phyloP scores from a whole-genome alignment of 208 protist genomes.

The Leishmania mexicana region DNA sequence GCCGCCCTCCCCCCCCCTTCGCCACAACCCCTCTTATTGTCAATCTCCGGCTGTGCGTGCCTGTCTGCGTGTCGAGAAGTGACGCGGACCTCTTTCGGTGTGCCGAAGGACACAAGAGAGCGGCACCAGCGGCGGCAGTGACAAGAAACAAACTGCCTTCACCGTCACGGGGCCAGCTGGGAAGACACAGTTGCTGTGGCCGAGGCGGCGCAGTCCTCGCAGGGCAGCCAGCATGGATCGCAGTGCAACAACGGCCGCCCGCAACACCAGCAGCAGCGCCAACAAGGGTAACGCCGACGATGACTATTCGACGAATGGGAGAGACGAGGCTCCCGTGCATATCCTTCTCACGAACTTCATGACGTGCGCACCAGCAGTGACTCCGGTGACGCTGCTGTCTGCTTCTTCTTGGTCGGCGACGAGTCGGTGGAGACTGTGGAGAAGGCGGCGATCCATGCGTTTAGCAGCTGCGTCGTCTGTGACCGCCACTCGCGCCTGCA shows the following conservation, averaged over 20 bases:
- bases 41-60: no score
- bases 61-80: no score
- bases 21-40: background rate
- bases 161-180: background rate
- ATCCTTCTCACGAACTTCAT: background rate
- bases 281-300: background rate
- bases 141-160: background rate
- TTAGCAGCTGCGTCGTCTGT: constrained; percentile 12
- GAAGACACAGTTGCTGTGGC: background rate
- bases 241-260: no score
- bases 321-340: background rate
- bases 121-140: background rate
- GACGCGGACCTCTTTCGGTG: no score
- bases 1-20: background rate
- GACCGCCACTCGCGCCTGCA: constrained; percentile 18
- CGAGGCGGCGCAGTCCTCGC: background rate
- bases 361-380: background rate
- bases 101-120: no score
- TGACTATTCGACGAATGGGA: background rate
- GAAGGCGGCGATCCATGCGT: background rate
- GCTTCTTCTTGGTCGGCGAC: background rate
- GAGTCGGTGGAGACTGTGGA: constrained; percentile 3
- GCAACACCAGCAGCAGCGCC: no score
- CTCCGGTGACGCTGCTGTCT: background rate
- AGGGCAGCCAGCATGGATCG: background rate